Evolutionary conservation across 148 eudicot genomes (phyloP).

Genomic region (Cornus controversa): DNA sequence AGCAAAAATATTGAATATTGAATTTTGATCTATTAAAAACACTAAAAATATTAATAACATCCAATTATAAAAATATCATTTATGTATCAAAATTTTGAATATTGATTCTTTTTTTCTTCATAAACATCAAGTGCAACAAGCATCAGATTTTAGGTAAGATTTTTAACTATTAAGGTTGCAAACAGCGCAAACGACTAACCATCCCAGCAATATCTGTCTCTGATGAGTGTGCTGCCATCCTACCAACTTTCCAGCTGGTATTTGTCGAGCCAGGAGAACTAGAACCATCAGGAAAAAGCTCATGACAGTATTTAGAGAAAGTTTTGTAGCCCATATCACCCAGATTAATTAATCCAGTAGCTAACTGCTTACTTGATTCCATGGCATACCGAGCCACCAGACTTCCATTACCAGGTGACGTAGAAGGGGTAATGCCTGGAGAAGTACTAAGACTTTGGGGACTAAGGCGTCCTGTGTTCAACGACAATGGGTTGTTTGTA

Average conservation of each 20-base stretch:
- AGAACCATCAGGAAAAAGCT: slow-evolving; percentile 78
- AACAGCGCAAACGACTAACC: slow-evolving; percentile 40
- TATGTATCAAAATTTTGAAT: neutral
- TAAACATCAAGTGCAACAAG: slow-evolving; percentile 6
- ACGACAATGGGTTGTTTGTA: slow-evolving; percentile 69
- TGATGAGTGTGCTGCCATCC: slow-evolving; percentile 50
- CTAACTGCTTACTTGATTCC: slow-evolving; percentile 94
- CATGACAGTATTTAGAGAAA: slow-evolving; percentile 82
- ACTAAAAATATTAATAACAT: neutral
- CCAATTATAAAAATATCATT: neutral
- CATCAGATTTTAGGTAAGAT: neutral
- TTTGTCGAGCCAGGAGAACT: slow-evolving; percentile 61
- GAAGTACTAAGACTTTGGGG: slow-evolving; percentile 85
- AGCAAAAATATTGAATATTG: neutral
- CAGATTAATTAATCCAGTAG: slow-evolving; percentile 74
- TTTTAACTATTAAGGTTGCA: neutral
- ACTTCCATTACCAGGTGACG: slow-evolving; percentile 82
- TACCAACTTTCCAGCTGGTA: slow-evolving; percentile 64
- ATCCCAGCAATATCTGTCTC: slow-evolving; percentile 78
- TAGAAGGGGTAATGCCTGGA: slow-evolving; percentile 87
- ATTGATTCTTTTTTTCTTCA: neutral
- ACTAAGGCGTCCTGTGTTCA: slow-evolving; percentile 81
- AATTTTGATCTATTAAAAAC: neutral
- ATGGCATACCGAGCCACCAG: slow-evolving; percentile 87
- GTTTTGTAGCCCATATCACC: slow-evolving; percentile 90